Percentiles rank a stretch among this genome's conserved stretches.
phyloP scores from a whole-genome alignment of 345 rosid genomes.

The Ceriops zippeliana region DNA sequence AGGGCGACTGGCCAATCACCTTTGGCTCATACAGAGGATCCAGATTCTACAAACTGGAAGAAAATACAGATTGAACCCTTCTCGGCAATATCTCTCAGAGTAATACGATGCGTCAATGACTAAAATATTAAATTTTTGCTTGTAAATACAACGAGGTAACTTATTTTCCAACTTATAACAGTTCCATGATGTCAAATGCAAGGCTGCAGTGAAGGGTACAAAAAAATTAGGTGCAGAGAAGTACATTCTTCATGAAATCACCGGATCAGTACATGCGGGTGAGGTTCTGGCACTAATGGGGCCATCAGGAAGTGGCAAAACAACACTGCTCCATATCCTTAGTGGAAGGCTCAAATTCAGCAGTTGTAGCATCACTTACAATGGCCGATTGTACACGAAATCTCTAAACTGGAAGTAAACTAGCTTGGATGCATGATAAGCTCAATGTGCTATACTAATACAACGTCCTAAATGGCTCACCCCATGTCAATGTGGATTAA shows the following conservation, averaged over 20 bases:
- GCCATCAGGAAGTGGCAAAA: constrained; percentile 98
- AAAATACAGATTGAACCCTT: constrained; percentile 18
- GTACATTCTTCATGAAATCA: constrained; percentile 69
- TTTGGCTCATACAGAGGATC: constrained; percentile 4
- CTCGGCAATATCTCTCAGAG: constrained; percentile 32
- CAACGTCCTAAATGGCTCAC: too few relatives aligned
- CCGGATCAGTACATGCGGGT: constrained; percentile 76
- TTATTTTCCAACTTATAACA: constrained; percentile 19
- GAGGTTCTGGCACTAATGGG: constrained; percentile 98
- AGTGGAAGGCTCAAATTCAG: constrained; percentile 62
- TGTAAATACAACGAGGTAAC: too few relatives aligned
- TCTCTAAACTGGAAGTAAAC: constrained; percentile 73
- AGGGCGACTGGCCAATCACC: background rate
- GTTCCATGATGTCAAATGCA: constrained; percentile 74
- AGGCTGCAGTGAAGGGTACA: constrained; percentile 63
- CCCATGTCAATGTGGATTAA: background rate
- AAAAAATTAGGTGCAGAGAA: constrained; percentile 49
- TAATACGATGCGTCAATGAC: background rate
- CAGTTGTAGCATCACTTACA: constrained; percentile 71
- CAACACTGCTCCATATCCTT: constrained; percentile 73
- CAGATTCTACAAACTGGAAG: constrained; percentile 5
- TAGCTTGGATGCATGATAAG: background rate
- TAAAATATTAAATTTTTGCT: too few relatives aligned
- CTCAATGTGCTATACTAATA: too few relatives aligned
- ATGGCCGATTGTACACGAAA: constrained; percentile 74